A percentile compares a stretch with the other conserved stretches of the same genome.
Conservation (phyloP, 495 filamentous ascomycete species). For the Annulohypoxylon stygium region DNA sequence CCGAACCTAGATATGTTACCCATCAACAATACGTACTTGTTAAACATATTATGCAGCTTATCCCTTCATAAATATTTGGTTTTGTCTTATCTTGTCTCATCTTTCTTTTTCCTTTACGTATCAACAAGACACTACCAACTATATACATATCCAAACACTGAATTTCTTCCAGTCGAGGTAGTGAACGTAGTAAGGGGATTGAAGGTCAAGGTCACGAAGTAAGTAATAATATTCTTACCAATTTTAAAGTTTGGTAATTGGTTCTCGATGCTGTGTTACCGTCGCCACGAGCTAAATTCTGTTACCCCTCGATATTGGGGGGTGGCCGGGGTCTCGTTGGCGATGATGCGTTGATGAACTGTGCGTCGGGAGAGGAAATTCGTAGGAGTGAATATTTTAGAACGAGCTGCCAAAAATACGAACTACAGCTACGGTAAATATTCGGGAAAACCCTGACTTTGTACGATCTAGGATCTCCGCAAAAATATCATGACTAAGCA, state of each 20-base stretch:
- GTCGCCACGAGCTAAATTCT: conserved; percentile 19
- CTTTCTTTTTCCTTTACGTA: background rate
- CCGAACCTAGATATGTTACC: conserved; percentile 40
- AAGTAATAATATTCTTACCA: conserved; percentile 36
- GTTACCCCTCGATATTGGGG: conserved; percentile 35
- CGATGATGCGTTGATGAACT: conserved; percentile 41
- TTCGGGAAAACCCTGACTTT: background rate
- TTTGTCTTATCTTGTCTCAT: background rate
- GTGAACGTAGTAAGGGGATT: background rate
- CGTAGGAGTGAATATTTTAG: conserved; percentile 51
- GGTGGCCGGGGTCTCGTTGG: conserved; percentile 29
- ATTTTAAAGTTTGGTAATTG: conserved; percentile 22
- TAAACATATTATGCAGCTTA: conserved; percentile 8
- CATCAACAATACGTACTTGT: conserved; percentile 40
- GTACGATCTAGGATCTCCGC: background rate
- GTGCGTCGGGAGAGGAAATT: conserved; percentile 49
- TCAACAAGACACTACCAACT: background rate
- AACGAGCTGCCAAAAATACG: conserved; percentile 16
- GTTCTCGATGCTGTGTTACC: conserved; percentile 44
- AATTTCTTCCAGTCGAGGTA: background rate
- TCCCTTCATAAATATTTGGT: background rate
- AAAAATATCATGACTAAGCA: background rate
- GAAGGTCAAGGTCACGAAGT: background rate
- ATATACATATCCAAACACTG: conserved; percentile 1
- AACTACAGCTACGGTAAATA: conserved; percentile 8